Conservation (phyloP, 805 yeast species). For the Kuraishia hungarica region DNA sequence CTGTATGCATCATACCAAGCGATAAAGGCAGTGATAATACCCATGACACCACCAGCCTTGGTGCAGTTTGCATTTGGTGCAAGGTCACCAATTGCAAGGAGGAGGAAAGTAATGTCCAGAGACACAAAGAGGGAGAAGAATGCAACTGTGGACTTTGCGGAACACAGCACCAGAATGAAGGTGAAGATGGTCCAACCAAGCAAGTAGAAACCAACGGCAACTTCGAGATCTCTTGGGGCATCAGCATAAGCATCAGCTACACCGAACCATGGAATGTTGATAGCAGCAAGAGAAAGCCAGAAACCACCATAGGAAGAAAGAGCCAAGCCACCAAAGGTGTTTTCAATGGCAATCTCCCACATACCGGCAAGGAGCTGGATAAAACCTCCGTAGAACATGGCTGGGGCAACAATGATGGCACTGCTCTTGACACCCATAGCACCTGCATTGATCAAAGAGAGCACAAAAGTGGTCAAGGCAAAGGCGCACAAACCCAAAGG, state of each 20-base stretch:
- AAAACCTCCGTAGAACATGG: constrained; percentile 66
- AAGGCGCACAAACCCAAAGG: constrained; percentile 72
- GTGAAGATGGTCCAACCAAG: constrained; percentile 62
- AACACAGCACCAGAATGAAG: constrained; percentile 45
- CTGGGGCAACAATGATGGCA: constrained; percentile 54
- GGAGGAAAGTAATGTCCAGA: constrained; percentile 44
- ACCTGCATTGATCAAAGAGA: constrained; percentile 52
- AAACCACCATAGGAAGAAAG: constrained; percentile 60
- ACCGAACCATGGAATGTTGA: constrained; percentile 49
- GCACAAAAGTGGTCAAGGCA: constrained; percentile 59
- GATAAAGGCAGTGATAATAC: constrained; percentile 48
- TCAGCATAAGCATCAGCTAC: constrained; percentile 37
- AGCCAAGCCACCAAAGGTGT: constrained; percentile 68
- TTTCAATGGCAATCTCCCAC: constrained; percentile 69
- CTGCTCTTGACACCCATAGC: constrained; percentile 61
- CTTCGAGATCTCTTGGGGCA: constrained; percentile 32
- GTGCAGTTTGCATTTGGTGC: constrained; percentile 28
- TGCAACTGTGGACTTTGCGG: constrained; percentile 46
- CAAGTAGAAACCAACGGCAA: constrained; percentile 50
- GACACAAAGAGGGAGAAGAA: constrained; percentile 44
- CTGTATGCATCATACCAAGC: constrained; percentile 70
- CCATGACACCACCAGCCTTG: constrained; percentile 60
- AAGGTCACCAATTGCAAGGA: constrained; percentile 42
- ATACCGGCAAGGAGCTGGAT: constrained; percentile 67
- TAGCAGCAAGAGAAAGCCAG: constrained; percentile 70